phyloP scores from a whole-genome alignment of 129 eudicot genomes.

The Artemisia argyi region DNA sequence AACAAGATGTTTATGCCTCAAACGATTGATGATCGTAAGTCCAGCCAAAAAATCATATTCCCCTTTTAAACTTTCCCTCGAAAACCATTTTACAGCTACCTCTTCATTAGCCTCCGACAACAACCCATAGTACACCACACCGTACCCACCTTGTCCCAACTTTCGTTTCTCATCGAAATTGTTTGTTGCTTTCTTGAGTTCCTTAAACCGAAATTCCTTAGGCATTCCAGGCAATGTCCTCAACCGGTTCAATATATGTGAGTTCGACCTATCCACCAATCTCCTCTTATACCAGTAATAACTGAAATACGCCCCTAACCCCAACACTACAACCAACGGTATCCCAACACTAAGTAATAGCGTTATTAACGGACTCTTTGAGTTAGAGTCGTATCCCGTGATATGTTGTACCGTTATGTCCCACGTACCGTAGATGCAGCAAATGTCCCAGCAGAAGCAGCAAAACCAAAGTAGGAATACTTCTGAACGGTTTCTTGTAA shows the following conservation, averaged over 20 bases:
- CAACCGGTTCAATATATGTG: slow-evolving; percentile 56
- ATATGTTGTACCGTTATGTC: slow-evolving; percentile 40
- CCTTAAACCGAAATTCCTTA: slow-evolving; percentile 60
- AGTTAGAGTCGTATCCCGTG: too few relatives aligned
- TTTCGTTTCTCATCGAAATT: slow-evolving; percentile 72
- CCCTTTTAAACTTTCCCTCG: slow-evolving; percentile 71
- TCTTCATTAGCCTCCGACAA: slow-evolving; percentile 43
- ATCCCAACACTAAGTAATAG: slow-evolving; percentile 52
- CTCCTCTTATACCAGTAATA: slow-evolving; percentile 28
- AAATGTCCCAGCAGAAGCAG: slow-evolving; percentile 76
- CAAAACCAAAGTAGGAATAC: slow-evolving; percentile 67
- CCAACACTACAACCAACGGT: slow-evolving; percentile 39
- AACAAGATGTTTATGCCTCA: slow-evolving; percentile 85
- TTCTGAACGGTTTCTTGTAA: slow-evolving; percentile 33
- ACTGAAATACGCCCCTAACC: slow-evolving; percentile 31
- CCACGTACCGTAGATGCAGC: slow-evolving; percentile 65
- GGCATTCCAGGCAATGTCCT: slow-evolving; percentile 79
- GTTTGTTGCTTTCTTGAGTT: slow-evolving; percentile 79
- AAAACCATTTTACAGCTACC: slow-evolving; percentile 83
- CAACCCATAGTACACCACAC: slow-evolving; percentile 67
- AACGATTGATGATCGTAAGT: slow-evolving; percentile 84
- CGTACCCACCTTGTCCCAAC: slow-evolving; percentile 92
- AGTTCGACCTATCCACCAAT: slow-evolving; percentile 24
- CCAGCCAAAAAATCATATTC: slow-evolving; percentile 90
- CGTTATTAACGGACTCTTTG: slow-evolving; percentile 6